phyloP scores from a whole-genome alignment of 2,329 filamentous ascomycete genomes.

The Cryphonectria carpinicola region DNA sequence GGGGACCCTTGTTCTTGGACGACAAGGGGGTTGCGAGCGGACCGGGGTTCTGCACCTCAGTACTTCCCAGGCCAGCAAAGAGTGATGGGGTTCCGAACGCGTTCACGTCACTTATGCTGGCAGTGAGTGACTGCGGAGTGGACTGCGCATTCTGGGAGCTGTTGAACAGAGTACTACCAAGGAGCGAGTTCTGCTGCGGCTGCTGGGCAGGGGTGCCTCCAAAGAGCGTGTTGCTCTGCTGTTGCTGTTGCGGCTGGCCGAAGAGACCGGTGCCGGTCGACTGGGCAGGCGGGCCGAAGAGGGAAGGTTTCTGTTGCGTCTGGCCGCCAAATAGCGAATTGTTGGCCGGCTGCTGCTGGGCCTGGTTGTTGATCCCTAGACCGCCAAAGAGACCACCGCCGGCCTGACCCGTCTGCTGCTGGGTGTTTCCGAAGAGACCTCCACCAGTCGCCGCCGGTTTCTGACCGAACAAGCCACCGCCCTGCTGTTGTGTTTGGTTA shows the following conservation, averaged over 20 bases:
- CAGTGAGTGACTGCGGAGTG: slow-evolving; percentile 70
- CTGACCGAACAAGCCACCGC: slow-evolving; percentile 47
- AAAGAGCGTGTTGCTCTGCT: slow-evolving; percentile 46
- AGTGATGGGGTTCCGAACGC: slow-evolving; percentile 89
- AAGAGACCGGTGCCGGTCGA: slow-evolving; percentile 58
- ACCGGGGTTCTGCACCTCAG: slow-evolving; percentile 72
- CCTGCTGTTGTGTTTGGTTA: slow-evolving; percentile 32
- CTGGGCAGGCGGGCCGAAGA: slow-evolving; percentile 55
- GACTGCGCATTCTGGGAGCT: slow-evolving; percentile 51
- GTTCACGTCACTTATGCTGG: slow-evolving; percentile 80
- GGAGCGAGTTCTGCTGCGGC: slow-evolving; percentile 49
- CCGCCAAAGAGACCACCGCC: slow-evolving; percentile 58
- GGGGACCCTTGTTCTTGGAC: slow-evolving; percentile 72
- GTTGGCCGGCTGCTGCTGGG: slow-evolving; percentile 44
- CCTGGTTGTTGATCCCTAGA: slow-evolving; percentile 39
- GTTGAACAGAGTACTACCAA: slow-evolving; percentile 64
- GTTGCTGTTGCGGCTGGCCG: slow-evolving; percentile 46
- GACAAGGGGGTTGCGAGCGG: slow-evolving; percentile 90
- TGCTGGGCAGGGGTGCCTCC: slow-evolving; percentile 52
- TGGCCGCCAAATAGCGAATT: slow-evolving; percentile 55
- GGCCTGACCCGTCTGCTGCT: slow-evolving; percentile 43
- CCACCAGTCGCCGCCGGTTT: slow-evolving; percentile 46
- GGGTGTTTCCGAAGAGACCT: slow-evolving; percentile 54
- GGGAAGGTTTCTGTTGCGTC: slow-evolving; percentile 57
- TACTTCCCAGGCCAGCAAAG: slow-evolving; percentile 73